Percentiles rank a stretch among this genome's conserved stretches.
Conservation (phyloP, 805 yeast species). For the Wickerhamomyces canadensis region DNA sequence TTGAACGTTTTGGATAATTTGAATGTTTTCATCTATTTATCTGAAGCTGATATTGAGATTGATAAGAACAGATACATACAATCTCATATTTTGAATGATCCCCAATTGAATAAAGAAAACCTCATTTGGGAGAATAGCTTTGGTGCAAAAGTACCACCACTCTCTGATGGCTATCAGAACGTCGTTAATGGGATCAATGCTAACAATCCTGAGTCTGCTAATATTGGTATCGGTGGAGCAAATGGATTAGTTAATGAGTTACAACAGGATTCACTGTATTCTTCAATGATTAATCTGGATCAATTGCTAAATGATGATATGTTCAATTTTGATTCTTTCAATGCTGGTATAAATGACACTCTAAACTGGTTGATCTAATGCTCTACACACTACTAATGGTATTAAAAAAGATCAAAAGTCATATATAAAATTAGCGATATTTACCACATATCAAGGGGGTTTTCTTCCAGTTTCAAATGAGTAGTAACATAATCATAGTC, state of each 20-base stretch:
- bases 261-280: too few species aligned
- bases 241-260: too few species aligned
- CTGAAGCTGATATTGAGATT: constrained; percentile 4
- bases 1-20: constrained; percentile 16
- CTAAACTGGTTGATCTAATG: too few species aligned
- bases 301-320: constrained; percentile 1
- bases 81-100: constrained; percentile 11
- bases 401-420: not conserved
- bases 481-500: constrained; percentile 14
- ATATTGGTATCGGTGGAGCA: too few species aligned
- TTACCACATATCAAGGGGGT: not conserved
- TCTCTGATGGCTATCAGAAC: too few species aligned
- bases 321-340: not conserved
- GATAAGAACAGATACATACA: constrained; percentile 1
- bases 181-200: too few species aligned
- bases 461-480: constrained; percentile 1
- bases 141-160: too few species aligned
- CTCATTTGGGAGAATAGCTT: constrained; percentile 20
- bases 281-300: not conserved
- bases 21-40: constrained; percentile 12
- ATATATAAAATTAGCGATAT: not conserved
- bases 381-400: too few species aligned
- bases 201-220: too few species aligned
- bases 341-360: not conserved
- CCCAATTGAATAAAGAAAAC: constrained; percentile 8